Percentiles rank a stretch among this genome's conserved stretches.
These are phyloP conservation scores for Eimeria sp. DNA, from an alignment of 169 alveolate genomes.

Conservation along the genomic window DNA sequence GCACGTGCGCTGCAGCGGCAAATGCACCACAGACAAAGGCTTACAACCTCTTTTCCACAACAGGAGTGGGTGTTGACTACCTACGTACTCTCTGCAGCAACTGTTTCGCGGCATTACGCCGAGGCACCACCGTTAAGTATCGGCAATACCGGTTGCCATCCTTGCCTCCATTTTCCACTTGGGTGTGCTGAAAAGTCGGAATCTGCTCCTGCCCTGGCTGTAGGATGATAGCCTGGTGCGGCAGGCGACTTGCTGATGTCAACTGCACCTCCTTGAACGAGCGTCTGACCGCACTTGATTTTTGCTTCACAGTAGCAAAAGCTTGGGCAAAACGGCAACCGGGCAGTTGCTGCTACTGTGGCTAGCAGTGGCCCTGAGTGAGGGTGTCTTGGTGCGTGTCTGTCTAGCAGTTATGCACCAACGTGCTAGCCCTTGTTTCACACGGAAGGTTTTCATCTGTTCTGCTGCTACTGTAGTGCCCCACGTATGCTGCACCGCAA, in stretches of 20 bases:
- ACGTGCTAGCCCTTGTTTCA: neutral
- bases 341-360: constrained; percentile 21
- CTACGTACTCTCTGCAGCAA: neutral
- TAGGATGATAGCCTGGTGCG: constrained; percentile 8
- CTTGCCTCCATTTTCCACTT: neutral
- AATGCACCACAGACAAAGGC: neutral
- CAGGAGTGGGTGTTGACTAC: neutral
- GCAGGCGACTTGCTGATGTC: neutral
- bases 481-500: neutral
- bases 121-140: neutral
- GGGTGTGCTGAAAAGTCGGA: neutral
- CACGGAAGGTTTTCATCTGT: neutral
- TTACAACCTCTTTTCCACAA: neutral
- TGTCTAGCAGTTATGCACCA: neutral
- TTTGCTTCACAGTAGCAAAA: neutral
- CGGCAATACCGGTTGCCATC: neutral
- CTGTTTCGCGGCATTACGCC: neutral
- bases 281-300: neutral
- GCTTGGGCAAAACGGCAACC: neutral
- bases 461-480: neutral
- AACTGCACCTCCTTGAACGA: neutral
- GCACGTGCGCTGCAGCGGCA: constrained; percentile 19
- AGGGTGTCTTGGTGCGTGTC: neutral
- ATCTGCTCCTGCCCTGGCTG: neutral
- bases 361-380: constrained; percentile 12